phyloP scores from a whole-genome alignment of 352 stramenopile genomes.

The Elongisporangium senticosum region DNA sequence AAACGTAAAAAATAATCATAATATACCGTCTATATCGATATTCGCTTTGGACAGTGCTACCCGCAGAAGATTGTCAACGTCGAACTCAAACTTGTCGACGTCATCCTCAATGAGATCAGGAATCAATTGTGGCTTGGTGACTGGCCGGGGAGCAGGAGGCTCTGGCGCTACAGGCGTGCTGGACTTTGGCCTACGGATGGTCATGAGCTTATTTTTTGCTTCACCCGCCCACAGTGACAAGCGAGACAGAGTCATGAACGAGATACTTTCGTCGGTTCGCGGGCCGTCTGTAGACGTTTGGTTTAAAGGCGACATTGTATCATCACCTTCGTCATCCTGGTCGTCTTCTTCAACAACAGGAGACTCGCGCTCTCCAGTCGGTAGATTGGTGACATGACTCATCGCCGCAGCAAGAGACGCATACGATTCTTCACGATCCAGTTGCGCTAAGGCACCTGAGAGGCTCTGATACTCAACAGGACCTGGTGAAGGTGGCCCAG shows the following conservation, averaged over 20 bases:
- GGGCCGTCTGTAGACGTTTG: constrained; percentile 9
- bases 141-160: not conserved
- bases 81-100: constrained; percentile 31
- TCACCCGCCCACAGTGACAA: constrained; percentile 54
- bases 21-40: constrained; percentile 27
- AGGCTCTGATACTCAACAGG: constrained; percentile 19
- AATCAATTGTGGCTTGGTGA: not conserved
- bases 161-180: not conserved
- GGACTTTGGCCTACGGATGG: not conserved
- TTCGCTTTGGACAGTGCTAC: constrained; percentile 50
- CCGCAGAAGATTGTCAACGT: constrained; percentile 33
- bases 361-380: constrained; percentile 7
- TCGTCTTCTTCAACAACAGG: constrained; percentile 19
- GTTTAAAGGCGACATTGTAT: constrained; percentile 3
- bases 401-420: constrained; percentile 52
- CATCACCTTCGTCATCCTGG: constrained; percentile 16
- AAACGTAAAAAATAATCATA: constrained; percentile 19
- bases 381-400: constrained; percentile 13
- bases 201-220: constrained; percentile 42
- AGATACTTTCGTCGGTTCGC: constrained; percentile 43
- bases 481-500: not conserved
- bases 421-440: constrained; percentile 54
- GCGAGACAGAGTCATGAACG: constrained; percentile 51
- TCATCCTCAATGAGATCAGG: not conserved
- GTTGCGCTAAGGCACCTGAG: constrained; percentile 14